Percentiles rank a stretch among this genome's conserved stretches.
phyloP scores from a whole-genome alignment of 331 rosid genomes.

The Saraca asoca region DNA sequence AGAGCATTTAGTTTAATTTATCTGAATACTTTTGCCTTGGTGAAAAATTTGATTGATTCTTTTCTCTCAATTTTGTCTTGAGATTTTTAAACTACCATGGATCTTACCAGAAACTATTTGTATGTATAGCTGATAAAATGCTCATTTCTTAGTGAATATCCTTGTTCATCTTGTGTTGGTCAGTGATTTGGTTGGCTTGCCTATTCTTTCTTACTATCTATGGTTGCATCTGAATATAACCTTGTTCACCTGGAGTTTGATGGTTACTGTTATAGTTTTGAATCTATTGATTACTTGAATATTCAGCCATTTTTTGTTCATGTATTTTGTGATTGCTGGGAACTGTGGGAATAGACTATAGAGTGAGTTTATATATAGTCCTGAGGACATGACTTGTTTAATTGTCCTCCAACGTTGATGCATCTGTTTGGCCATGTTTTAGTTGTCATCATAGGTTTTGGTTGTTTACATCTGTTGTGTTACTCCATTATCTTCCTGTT shows the following conservation, averaged over 20 bases:
- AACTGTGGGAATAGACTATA: slow-evolving; percentile 5
- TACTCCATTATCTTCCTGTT: not conserved
- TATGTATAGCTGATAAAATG: not conserved
- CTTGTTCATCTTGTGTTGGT: not conserved
- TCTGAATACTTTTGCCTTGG: slow-evolving; percentile 2
- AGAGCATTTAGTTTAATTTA: slow-evolving; percentile 8
- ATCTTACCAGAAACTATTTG: not conserved
- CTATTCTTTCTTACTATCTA: slow-evolving; percentile 2
- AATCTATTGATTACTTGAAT: not conserved
- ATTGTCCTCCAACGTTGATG: too few species aligned
- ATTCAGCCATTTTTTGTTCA: not conserved
- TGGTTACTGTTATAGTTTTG: not conserved
- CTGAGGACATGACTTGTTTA: not conserved
- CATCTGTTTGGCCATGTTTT: too few species aligned
- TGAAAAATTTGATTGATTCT: not conserved
- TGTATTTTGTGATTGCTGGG: not conserved
- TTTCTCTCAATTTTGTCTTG: not conserved
- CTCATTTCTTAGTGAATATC: not conserved
- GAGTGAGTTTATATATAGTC: not conserved
- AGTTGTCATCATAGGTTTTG: not conserved
- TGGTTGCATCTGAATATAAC: not conserved
- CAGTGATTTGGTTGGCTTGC: slow-evolving; percentile 2
- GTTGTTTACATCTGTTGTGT: slow-evolving; percentile 9
- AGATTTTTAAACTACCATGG: not conserved
- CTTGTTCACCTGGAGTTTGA: too few species aligned